Percentiles rank a stretch among this genome's conserved stretches.
phyloP scores from a whole-genome alignment of 768 basidiomycete genomes.

The Favolaschia claudopus region DNA sequence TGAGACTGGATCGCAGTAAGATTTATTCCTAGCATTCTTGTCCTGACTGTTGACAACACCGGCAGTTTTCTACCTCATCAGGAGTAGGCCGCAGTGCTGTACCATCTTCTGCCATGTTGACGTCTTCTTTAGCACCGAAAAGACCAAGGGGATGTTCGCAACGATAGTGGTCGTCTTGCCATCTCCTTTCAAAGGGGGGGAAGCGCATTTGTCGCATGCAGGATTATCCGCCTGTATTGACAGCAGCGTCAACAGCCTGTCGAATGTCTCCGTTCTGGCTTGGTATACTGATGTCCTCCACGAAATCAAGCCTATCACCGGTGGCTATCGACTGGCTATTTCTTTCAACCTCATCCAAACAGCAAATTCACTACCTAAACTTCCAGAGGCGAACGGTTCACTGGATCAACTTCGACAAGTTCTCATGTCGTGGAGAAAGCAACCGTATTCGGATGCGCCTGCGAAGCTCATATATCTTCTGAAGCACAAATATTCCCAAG shows the following conservation, averaged over 20 bases:
- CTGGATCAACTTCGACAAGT: conserved; percentile 30
- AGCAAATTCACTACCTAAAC: conserved; percentile 19
- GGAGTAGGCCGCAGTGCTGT: conserved; percentile 27
- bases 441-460: background rate
- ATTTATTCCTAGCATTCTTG: conserved; percentile 5
- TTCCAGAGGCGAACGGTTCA: conserved; percentile 22
- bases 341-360: conserved; percentile 48
- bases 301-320: conserved; percentile 46
- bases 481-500: conserved; percentile 26
- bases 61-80: conserved; percentile 42
- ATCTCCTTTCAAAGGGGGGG: conserved; percentile 46
- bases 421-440: conserved; percentile 26
- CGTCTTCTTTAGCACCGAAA: conserved; percentile 35
- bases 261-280: conserved; percentile 40
- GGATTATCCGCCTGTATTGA: conserved; percentile 33
- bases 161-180: conserved; percentile 49
- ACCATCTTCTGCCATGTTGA: background rate
- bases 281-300: conserved; percentile 52
- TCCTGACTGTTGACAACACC: background rate
- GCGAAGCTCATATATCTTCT: conserved; percentile 26
- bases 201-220: conserved; percentile 31
- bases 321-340: conserved; percentile 49
- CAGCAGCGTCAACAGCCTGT: conserved; percentile 25
- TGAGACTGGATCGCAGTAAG: conserved; percentile 48
- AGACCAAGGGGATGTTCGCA: conserved; percentile 48